phyloP scores from a whole-genome alignment of 1,284 basidiomycete genomes.

The Ustilago nuda region DNA sequence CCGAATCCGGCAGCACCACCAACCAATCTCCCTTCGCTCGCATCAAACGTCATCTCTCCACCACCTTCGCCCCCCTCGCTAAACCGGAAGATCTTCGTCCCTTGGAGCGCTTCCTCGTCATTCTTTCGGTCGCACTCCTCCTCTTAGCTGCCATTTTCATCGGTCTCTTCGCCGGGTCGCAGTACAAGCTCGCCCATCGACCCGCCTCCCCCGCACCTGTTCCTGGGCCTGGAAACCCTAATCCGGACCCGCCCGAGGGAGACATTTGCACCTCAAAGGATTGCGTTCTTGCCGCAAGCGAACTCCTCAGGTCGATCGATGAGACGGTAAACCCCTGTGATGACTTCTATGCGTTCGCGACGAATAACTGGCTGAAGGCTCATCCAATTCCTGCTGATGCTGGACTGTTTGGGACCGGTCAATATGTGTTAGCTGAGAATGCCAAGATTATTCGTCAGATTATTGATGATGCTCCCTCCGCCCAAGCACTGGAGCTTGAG shows the following conservation, averaged over 20 bases:
- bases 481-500: constrained; percentile 67
- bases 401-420: constrained; percentile 70
- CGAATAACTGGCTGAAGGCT: constrained; percentile 61
- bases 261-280: constrained; percentile 79
- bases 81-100: constrained; percentile 80
- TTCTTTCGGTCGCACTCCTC: constrained; percentile 80
- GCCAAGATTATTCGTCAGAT: constrained; percentile 70
- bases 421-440: constrained; percentile 50
- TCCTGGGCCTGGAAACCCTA: constrained; percentile 57
- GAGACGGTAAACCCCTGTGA: constrained; percentile 89
- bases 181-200: constrained; percentile 70
- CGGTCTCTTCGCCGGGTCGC: constrained; percentile 77
- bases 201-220: constrained; percentile 44
- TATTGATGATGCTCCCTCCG: constrained; percentile 59
- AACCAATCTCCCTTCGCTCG: constrained; percentile 33
- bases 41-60: constrained; percentile 45
- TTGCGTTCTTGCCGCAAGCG: constrained; percentile 85
- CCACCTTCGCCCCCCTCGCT: constrained; percentile 53
- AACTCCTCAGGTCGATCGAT: constrained; percentile 85
- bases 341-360: constrained; percentile 89
- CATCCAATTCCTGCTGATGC: constrained; percentile 71
- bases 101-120: constrained; percentile 84
- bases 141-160: constrained; percentile 86
- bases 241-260: constrained; percentile 52
- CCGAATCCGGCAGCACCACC: not conserved